Conservation (phyloP, 2,329 filamentous ascomycete species). For the Exophiala bonariae region DNA sequence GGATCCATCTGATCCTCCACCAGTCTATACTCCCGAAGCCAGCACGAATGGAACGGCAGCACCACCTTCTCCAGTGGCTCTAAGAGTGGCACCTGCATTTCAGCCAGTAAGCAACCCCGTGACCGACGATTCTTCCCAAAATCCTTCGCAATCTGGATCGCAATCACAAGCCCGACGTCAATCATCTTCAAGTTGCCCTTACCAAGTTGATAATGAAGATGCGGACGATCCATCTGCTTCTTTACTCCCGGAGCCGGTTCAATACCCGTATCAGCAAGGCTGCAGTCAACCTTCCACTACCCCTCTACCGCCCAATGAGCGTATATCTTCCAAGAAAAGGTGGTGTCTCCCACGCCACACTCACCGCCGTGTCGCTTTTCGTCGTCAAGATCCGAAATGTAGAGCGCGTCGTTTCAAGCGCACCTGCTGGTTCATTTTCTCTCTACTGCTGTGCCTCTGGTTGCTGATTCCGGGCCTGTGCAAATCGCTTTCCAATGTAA, state of each 20-base stretch:
- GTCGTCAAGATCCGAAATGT: constrained; percentile 6
- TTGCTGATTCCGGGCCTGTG: constrained; percentile 22
- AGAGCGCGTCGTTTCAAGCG: constrained; percentile 19
- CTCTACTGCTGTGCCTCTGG: constrained; percentile 20
- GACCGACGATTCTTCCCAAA: constrained; percentile 4
- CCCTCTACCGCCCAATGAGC: constrained; percentile 2
- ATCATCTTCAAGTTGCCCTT: constrained; percentile 3
- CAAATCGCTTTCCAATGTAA: constrained; percentile 21
- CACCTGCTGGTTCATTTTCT: constrained; percentile 16
- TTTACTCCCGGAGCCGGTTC: constrained; percentile 10
- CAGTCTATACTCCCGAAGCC: constrained; percentile 23
- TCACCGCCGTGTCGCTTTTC: constrained; percentile 4
- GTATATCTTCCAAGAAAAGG: not conserved
- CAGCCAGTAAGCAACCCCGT: constrained; percentile 22
- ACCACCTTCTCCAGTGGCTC: constrained; percentile 10
- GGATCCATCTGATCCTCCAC: constrained; percentile 24
- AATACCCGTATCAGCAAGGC: constrained; percentile 3
- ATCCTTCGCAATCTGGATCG: not conserved
- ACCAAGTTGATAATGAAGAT: constrained; percentile 1
- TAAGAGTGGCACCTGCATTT: constrained; percentile 8
- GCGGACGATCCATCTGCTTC: constrained; percentile 9
- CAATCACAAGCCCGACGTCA: not conserved
- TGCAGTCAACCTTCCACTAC: constrained; percentile 1
- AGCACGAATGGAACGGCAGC: constrained; percentile 11
- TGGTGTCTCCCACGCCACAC: constrained; percentile 10